Evolutionary conservation across 148 eudicot genomes (phyloP), one percentile per base, ranked within the genome.

Genomic region (Vaccinium macrocarpon): DNA sequence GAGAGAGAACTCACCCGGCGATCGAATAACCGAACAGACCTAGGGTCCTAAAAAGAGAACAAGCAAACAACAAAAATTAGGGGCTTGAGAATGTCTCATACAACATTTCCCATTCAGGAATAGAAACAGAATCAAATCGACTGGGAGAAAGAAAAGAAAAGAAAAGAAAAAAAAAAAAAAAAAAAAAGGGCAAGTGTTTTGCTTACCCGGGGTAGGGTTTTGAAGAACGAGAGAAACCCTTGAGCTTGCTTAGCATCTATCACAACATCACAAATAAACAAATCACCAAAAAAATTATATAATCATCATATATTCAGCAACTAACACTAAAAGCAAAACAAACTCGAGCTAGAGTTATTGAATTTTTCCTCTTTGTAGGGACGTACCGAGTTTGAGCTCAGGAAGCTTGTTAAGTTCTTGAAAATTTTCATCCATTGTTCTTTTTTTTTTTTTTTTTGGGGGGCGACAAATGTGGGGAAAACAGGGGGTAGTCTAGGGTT

Each of bases 201-300:
- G 64, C 91, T 90, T 87, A 97, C 99, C 86, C 73, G 86, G 59
- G 95, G 90, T 78, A 93, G 91, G 84, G 90, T 93, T 90, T 90
- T 95, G 89, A 91, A 95, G 91, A 97, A 97, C 25, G 96, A 92
- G 35, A 97, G 92, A 89, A 97, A 97, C 86, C 99, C 98, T 89
- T 95, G 98, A 25, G 99, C 98, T 90, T 97, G 99, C 85, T 87
- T 95, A 74, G 95, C 94, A 91, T 97, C 99, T 97, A 13, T 25
- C 78, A 32, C 29, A 35, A 81, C 42, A 49, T 38, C 27, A 71
- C 71, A 64, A 46, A 55, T 19, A 3, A 84, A 59, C 16, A 51
- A 73, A 19, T 53, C 5, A 56, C 46, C 10, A 8, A 50, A 50
- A 8, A 50, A 56, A 52, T 35, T 35, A 68, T 15, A 32, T 52